Percentiles rank a stretch among this genome's conserved stretches.
phyloP scores from a whole-genome alignment of 306 rosid genomes.

The Castanospermum australe region DNA sequence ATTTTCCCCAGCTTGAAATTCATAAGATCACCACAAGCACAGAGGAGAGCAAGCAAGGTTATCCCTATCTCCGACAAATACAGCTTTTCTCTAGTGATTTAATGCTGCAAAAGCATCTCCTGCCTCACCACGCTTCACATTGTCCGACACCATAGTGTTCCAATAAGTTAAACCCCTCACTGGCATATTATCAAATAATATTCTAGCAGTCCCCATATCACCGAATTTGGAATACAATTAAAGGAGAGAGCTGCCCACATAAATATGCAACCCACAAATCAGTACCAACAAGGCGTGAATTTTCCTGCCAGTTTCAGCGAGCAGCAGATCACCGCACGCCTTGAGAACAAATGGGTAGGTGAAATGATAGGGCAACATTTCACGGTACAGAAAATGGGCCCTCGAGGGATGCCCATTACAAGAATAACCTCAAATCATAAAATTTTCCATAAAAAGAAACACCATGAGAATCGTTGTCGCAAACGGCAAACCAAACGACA shows the following conservation, averaged over 20 bases:
- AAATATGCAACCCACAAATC: conserved; percentile 39
- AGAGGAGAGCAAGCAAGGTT: conserved; percentile 43
- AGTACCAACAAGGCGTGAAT: conserved; percentile 48
- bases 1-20: conserved; percentile 37
- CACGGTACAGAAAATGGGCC: conserved; percentile 31
- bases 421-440: too few relatives aligned
- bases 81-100: conserved; percentile 28
- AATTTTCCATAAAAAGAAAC: too few relatives aligned
- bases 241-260: conserved; percentile 41
- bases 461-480: too few relatives aligned
- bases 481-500: too few relatives aligned
- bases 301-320: conserved; percentile 38
- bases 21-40: conserved; percentile 36
- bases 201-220: conserved; percentile 25
- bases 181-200: conserved; percentile 48
- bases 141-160: conserved; percentile 38
- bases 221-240: conserved; percentile 42
- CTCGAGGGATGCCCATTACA: not conserved
- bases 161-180: conserved; percentile 44
- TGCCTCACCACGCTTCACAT: conserved; percentile 34
- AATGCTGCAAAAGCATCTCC: conserved; percentile 28
- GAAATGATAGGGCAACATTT: conserved; percentile 48
- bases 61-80: conserved; percentile 51
- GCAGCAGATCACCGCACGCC: conserved; percentile 56
- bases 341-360: conserved; percentile 66